Base-by-base conservation (phyloP, 768 basidiomycete genomes). In the Lactifluus hygrophoroides region DNA sequence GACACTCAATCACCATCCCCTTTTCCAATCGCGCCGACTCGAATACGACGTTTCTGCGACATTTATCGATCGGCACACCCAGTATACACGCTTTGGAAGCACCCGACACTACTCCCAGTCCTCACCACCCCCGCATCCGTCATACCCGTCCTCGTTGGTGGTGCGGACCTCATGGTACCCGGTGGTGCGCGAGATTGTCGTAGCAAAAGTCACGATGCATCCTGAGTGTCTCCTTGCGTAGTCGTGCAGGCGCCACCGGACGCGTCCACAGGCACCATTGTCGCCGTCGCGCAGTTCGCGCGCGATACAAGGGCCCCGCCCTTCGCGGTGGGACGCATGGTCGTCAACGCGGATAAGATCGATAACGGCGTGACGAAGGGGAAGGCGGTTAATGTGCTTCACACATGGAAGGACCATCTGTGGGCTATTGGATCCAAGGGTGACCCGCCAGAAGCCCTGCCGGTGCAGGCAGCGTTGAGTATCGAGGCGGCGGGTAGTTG, bases 81-180 rank as follows among this genome's bases (percentile, higher is more conserved):
- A 80, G 80, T 90, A 17, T 90, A 90, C 67, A 88, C 90, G 0
- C 70, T 93, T 23, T 89, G 88, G 86, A 90, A 86, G 68, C 79
- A 79, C 42, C 78, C 80, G 10, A 76, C 80, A 38, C 71, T 94
- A 1, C 74, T 93, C 9, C 86, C 88, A 0, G 77, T 78, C 58
- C 63, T 93, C n/a, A 80, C 83, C 2, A 90, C 90, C 0, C 86
- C 88, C 2, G 69, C 80, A 2, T 71, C 80, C 11, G 90, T 90
- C 28, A 80, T 91, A 37, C 85, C 85, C 1, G 75, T 84, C 25
- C 77, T 94, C 13, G 73, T 82, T 3, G 81, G 81, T 10, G 90
- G 91, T n/a, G 88, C 90, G 0, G 90, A 94, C 72, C 78, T 93
- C 8, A 92, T 94, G 89, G 83, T 88, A 34, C 88, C 90, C 4